These are phyloP conservation scores for Yamadazyma akitaensis DNA, from an alignment of 805 yeast genomes.

Conservation along the genomic window DNA sequence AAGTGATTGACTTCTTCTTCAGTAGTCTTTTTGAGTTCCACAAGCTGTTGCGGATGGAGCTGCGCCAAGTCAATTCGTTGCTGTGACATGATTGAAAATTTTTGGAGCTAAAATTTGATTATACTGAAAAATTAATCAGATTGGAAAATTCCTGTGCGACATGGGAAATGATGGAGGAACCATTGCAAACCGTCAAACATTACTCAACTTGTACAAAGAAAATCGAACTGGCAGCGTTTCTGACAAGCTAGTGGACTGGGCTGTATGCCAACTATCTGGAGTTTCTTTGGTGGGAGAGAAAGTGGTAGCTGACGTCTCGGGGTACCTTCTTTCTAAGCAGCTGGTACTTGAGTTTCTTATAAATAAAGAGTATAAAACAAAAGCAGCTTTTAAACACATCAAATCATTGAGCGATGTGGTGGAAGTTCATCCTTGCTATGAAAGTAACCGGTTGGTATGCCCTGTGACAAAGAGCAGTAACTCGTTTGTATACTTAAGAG, in stretches of 20 bases:
- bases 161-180: constrained; percentile 71
- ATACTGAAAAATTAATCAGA: neutral
- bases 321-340: constrained; percentile 63
- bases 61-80: constrained; percentile 56
- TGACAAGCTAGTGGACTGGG: constrained; percentile 7
- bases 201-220: constrained; percentile 24
- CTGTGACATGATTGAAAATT: constrained; percentile 11
- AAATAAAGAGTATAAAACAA: constrained; percentile 22
- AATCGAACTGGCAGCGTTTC: neutral
- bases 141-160: neutral
- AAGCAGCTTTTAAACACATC: constrained; percentile 19
- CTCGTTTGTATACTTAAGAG: constrained; percentile 28
- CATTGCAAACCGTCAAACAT: constrained; percentile 56
- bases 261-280: constrained; percentile 45
- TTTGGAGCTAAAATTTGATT: neutral
- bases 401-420: constrained; percentile 24
- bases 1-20: constrained; percentile 86
- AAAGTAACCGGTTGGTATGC: constrained; percentile 22
- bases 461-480: constrained; percentile 25
- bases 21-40: constrained; percentile 76
- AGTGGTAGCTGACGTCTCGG: constrained; percentile 66
- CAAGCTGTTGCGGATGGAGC: constrained; percentile 78
- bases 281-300: constrained; percentile 41
- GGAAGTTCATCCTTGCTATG: constrained; percentile 23
- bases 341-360: constrained; percentile 56